Conservation (phyloP, 805 yeast species). For the Ogataea minuta region DNA sequence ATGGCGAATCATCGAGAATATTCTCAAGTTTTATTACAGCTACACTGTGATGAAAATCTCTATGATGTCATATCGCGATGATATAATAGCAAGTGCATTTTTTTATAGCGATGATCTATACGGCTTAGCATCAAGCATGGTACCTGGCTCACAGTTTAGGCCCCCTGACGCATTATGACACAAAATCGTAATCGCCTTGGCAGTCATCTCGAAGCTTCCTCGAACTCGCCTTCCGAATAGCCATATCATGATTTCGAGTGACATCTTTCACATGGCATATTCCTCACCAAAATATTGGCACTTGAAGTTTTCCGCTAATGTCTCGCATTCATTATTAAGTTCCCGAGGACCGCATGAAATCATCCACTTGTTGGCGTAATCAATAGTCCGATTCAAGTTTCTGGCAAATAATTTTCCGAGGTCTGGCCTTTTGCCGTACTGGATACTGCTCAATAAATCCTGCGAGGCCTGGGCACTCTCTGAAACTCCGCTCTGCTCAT, state of each 20-base stretch:
- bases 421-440: conserved; percentile 43
- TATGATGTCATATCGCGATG: no score
- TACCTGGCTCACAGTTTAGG: no score
- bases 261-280: conserved; percentile 33
- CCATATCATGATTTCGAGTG: no score
- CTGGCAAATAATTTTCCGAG: conserved; percentile 34
- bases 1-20: no score
- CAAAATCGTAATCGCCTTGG: background rate
- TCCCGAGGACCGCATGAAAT: conserved; percentile 58
- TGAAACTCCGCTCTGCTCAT: conserved; percentile 6
- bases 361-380: conserved; percentile 46
- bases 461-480: conserved; percentile 1
- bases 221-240: background rate
- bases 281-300: conserved; percentile 45
- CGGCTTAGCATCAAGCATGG: no score
- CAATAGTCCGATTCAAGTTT: conserved; percentile 30
- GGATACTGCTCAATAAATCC: conserved; percentile 15
- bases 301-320: conserved; percentile 37
- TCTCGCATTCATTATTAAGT: conserved; percentile 40
- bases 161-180: no score
- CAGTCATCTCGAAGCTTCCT: background rate
- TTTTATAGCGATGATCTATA: no score
- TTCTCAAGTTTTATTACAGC: no score
- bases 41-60: no score
- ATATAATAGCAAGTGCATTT: no score